A percentile compares a stretch with the other conserved stretches of the same genome.
These are phyloP conservation scores for Geotrichum ghanense DNA, from an alignment of 805 yeast genomes.

Conservation along the genomic window DNA sequence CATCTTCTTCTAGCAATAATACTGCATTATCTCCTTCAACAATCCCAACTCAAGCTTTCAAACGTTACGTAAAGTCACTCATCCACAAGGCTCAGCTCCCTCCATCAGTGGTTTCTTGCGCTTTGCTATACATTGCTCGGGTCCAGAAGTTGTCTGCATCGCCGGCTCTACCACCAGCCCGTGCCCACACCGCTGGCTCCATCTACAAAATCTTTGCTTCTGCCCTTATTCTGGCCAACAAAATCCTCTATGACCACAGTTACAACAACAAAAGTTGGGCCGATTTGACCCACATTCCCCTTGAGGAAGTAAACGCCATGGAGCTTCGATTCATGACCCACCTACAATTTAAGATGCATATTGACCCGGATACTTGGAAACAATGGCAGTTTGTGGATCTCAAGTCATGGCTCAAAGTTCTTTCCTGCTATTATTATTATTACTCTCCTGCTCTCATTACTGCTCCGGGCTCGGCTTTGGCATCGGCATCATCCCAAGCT, in stretches of 20 bases:
- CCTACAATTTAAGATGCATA: slow-evolving; percentile 45
- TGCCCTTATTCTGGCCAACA: slow-evolving; percentile 72
- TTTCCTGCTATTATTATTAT: slow-evolving; percentile 3
- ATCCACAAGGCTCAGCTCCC: slow-evolving; percentile 23
- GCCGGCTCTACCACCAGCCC: slow-evolving; percentile 6
- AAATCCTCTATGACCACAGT: slow-evolving; percentile 87
- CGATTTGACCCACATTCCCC: slow-evolving; percentile 66
- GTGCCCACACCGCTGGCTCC: slow-evolving; percentile 22
- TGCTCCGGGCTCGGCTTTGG: no score
- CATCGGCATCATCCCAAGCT: neutral
- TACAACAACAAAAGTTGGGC: slow-evolving; percentile 89
- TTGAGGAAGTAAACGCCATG: slow-evolving; percentile 42
- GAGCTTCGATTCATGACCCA: slow-evolving; percentile 59
- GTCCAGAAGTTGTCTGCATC: slow-evolving; percentile 16
- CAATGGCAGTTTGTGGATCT: slow-evolving; percentile 15
- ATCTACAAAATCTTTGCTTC: slow-evolving; percentile 37
- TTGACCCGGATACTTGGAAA: slow-evolving; percentile 23
- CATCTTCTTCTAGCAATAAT: no score
- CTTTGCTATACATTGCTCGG: slow-evolving; percentile 24
- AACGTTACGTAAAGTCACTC: slow-evolving; percentile 19
- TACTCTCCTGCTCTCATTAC: neutral
- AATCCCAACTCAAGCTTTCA: slow-evolving; percentile 18
- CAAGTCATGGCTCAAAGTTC: slow-evolving; percentile 14
- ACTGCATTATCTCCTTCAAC: slow-evolving; percentile 1
- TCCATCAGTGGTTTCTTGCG: slow-evolving; percentile 21